Percentiles rank a stretch among this genome's conserved stretches.
These are phyloP conservation scores for Stipa capillata DNA, from an alignment of 176 grass and related monocot genomes.

Conservation along the genomic window DNA sequence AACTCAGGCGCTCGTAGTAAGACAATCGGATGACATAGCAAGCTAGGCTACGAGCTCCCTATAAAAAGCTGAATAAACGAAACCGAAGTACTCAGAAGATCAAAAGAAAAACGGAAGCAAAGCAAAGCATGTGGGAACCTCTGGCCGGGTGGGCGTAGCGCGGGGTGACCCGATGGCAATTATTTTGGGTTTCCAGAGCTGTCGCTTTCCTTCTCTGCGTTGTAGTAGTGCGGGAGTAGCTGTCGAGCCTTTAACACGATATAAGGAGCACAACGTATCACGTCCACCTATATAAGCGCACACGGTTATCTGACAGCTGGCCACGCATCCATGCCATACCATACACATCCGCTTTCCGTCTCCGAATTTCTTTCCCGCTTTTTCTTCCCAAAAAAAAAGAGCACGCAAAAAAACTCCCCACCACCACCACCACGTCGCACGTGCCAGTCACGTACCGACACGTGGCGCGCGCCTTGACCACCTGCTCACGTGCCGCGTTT, in stretches of 20 bases:
- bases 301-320: not conserved
- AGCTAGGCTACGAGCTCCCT: not conserved
- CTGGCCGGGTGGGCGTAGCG: constrained; percentile 24
- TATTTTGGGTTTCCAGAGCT: constrained; percentile 18
- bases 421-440: not conserved
- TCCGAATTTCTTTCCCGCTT: constrained; percentile 12
- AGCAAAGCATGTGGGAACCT: not conserved
- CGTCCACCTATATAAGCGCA: rapidly evolving
- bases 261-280: rapidly evolving
- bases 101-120: no score
- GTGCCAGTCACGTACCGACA: constrained; percentile 4
- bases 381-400: constrained; percentile 3
- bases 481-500: constrained; percentile 16
- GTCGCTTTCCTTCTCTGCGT: constrained; percentile 47
- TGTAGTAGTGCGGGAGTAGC: constrained; percentile 36
- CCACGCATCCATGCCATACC: not conserved
- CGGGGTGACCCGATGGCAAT: not conserved
- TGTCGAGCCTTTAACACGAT: constrained; percentile 17
- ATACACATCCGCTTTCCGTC: not conserved
- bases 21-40: not conserved
- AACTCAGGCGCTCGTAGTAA: no score
- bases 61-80: not conserved
- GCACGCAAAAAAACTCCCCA: not conserved
- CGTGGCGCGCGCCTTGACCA: not conserved
- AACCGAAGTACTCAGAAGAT: not conserved